Evolutionary conservation across 371 early-diverging fungal species (phyloP).

Genomic region (Capillidium heterosporum): DNA sequence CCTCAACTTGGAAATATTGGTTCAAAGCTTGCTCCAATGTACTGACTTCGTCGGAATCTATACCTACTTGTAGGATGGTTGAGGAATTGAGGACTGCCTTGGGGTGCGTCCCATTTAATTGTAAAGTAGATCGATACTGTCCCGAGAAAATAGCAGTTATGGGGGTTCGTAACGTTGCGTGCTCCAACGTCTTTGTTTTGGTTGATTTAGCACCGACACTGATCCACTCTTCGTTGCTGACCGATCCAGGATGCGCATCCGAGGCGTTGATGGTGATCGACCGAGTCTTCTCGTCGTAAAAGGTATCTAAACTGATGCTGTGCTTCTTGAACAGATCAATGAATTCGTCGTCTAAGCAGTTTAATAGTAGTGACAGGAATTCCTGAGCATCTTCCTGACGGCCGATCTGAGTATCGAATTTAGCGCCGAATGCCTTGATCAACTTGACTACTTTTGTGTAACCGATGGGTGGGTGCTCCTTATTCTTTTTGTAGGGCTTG

Average conservation of each 20-base stretch:
- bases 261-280: constrained; percentile 10
- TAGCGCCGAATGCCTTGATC: neutral
- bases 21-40: constrained; percentile 73
- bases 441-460: neutral
- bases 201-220: constrained; percentile 81
- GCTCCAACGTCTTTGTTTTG: constrained; percentile 20
- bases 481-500: neutral
- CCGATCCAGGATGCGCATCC: neutral
- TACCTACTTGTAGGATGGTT: constrained; percentile 72
- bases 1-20: constrained; percentile 55
- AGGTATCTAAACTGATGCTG: neutral
- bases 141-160: constrained; percentile 81
- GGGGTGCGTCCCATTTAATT: constrained; percentile 53
- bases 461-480: neutral
- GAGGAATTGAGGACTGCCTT: constrained; percentile 79
- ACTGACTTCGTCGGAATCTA: constrained; percentile 50
- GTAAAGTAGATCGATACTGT: constrained; percentile 51
- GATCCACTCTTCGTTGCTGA: constrained; percentile 47
- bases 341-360: constrained; percentile 90
- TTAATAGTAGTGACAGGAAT: constrained; percentile 77
- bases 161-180: constrained; percentile 48
- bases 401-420: constrained; percentile 21
- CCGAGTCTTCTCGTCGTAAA: neutral
- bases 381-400: constrained; percentile 96
- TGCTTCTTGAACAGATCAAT: constrained; percentile 9